Conservation (phyloP, 1,139 yeast genomes). For the Suhomyces yuchorum region DNA sequence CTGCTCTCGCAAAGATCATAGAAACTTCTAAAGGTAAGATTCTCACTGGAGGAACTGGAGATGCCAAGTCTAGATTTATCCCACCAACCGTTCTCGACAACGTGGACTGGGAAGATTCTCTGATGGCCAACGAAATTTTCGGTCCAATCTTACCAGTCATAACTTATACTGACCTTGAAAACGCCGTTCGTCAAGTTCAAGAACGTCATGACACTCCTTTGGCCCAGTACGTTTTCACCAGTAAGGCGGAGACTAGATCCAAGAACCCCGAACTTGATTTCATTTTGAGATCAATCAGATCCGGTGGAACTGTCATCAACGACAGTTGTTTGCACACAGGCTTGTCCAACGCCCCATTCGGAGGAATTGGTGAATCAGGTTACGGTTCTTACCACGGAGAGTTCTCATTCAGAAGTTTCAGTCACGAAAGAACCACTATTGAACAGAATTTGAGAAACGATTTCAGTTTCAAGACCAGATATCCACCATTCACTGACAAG, state of each 20-base stretch:
- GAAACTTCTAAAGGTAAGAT: constrained; percentile 57
- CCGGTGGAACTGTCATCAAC: constrained; percentile 75
- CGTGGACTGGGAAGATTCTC: constrained; percentile 63
- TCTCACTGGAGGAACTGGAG: constrained; percentile 58
- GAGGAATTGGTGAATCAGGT: constrained; percentile 89
- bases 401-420: constrained; percentile 69
- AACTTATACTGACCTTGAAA: constrained; percentile 50
- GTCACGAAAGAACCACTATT: constrained; percentile 73
- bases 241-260: constrained; percentile 33
- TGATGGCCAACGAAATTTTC: constrained; percentile 79
- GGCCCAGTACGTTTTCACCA: constrained; percentile 76
- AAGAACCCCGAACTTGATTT: constrained; percentile 52
- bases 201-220: constrained; percentile 79
- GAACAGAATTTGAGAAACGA: constrained; percentile 74
- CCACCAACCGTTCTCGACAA: constrained; percentile 75
- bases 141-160: constrained; percentile 85
- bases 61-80: constrained; percentile 51
- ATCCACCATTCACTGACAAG: constrained; percentile 60
- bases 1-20: constrained; percentile 50
- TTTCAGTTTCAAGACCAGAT: constrained; percentile 55
- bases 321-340: constrained; percentile 77
- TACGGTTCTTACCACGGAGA: constrained; percentile 79
- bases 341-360: constrained; percentile 78
- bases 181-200: constrained; percentile 51
- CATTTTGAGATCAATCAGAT: constrained; percentile 58